Percentiles rank a stretch among this genome's conserved stretches.
Evolutionary conservation across 2,329 filamentous ascomycete genomes (phyloP).

Genomic region (Fonsecaea nubica): DNA sequence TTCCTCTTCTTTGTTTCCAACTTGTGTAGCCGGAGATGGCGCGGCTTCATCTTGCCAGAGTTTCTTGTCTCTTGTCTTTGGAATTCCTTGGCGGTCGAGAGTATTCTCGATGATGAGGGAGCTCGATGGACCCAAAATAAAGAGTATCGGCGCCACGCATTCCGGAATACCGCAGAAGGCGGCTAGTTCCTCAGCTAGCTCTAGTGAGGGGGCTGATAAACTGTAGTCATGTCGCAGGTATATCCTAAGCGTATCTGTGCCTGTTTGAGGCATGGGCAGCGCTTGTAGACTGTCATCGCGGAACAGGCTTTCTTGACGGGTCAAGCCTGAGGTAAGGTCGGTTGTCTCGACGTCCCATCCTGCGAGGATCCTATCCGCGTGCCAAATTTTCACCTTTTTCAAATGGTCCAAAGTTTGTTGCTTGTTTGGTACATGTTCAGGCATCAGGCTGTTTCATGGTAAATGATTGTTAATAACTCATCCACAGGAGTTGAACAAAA

Average conservation of each 20-base stretch:
- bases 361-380: neutral
- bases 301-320: neutral
- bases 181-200: neutral
- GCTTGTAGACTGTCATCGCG: too few species aligned
- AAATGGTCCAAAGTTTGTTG: neutral
- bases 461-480: neutral
- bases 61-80: neutral
- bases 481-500: neutral
- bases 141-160: neutral
- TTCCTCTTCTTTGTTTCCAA: neutral
- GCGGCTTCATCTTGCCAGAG: neutral
- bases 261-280: too few species aligned
- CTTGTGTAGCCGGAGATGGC: neutral
- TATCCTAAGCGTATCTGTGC: neutral
- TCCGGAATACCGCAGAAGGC: conserved; percentile 2
- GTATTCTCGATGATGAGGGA: neutral
- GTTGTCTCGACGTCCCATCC: neutral
- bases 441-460: neutral
- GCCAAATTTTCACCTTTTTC: neutral
- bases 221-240: neutral
- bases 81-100: neutral
- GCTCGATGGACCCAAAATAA: neutral
- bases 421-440: neutral
- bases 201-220: neutral
- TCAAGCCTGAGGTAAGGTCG: neutral